phyloP scores from a whole-genome alignment of 495 filamentous ascomycete species.

The Penicillium atrosanguineum region DNA sequence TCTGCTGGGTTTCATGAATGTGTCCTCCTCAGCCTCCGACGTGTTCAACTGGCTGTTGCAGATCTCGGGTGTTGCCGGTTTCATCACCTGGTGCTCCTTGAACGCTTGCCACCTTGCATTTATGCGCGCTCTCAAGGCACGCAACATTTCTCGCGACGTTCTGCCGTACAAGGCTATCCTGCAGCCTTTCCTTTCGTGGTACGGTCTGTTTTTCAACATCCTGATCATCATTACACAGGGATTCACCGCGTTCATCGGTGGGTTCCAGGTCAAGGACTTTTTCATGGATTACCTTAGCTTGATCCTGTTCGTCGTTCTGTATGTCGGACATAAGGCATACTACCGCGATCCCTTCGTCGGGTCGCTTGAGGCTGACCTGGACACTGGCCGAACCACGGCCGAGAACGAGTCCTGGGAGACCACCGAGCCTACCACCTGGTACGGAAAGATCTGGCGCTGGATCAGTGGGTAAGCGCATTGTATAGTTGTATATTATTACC shows the following conservation, averaged over 20 bases:
- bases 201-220: conserved; percentile 62
- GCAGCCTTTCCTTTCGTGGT: conserved; percentile 59
- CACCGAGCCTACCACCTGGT: conserved; percentile 40
- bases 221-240: conserved; percentile 68
- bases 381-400: conserved; percentile 38
- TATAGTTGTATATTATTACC: conserved; percentile 4
- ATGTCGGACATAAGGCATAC: conserved; percentile 56
- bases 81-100: conserved; percentile 65
- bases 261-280: conserved; percentile 55
- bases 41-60: conserved; percentile 63
- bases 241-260: conserved; percentile 63
- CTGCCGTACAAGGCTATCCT: conserved; percentile 58
- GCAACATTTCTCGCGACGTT: conserved; percentile 53
- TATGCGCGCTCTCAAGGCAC: conserved; percentile 55
- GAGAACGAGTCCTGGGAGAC: conserved; percentile 49
- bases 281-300: conserved; percentile 62
- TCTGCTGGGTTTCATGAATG: conserved; percentile 52
- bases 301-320: conserved; percentile 59
- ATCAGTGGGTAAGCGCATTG: conserved; percentile 18
- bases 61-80: conserved; percentile 63
- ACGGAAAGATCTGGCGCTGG: conserved; percentile 27
- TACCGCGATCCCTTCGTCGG: conserved; percentile 41
- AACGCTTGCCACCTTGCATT: conserved; percentile 61
- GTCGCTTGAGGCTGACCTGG: conserved; percentile 46
- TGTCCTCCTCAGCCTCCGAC: conserved; percentile 39